Evolutionary conservation across 2,329 filamentous ascomycete species (phyloP).

Genomic region (Septoria linicola): DNA sequence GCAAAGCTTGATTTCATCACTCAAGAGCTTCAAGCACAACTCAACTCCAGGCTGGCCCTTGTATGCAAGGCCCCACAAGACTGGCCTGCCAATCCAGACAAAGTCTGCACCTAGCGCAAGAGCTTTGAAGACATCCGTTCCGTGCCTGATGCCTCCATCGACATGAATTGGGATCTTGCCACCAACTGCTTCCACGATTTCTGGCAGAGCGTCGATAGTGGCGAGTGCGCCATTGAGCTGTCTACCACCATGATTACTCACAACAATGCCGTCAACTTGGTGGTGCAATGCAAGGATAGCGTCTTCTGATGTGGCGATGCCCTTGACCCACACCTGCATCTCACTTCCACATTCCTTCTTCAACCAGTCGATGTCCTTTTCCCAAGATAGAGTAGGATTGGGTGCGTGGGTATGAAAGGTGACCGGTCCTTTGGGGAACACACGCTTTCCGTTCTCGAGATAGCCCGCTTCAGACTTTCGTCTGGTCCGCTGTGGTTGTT

Average conservation of each 20-base stretch:
- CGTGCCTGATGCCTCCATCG: constrained; percentile 58
- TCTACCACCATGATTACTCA: constrained; percentile 56
- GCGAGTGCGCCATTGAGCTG: constrained; percentile 58
- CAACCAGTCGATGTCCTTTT: constrained; percentile 52
- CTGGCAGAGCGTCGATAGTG: constrained; percentile 51
- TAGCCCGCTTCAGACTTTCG: constrained; percentile 12
- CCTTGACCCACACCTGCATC: constrained; percentile 52
- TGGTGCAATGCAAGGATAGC: constrained; percentile 47
- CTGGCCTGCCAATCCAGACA: constrained; percentile 50
- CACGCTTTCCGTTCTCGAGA: constrained; percentile 32
- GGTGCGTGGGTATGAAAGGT: constrained; percentile 44
- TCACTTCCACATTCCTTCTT: constrained; percentile 45
- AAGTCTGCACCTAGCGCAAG: constrained; percentile 53
- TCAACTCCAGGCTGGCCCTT: constrained; percentile 41
- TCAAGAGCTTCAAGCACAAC: constrained; percentile 46
- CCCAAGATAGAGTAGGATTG: constrained; percentile 49
- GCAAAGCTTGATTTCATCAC: constrained; percentile 41
- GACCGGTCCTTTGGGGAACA: constrained; percentile 38
- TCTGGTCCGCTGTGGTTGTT: constrained; percentile 12
- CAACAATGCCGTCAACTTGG: constrained; percentile 46
- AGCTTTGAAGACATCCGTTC: constrained; percentile 60
- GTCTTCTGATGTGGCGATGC: constrained; percentile 44
- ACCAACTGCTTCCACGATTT: constrained; percentile 41
- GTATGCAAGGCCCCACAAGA: constrained; percentile 52
- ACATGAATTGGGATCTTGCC: constrained; percentile 60